Evolutionary conservation across 2,329 filamentous ascomycete genomes (phyloP).

Genomic region (Neofusicoccum kwambonambiense): DNA sequence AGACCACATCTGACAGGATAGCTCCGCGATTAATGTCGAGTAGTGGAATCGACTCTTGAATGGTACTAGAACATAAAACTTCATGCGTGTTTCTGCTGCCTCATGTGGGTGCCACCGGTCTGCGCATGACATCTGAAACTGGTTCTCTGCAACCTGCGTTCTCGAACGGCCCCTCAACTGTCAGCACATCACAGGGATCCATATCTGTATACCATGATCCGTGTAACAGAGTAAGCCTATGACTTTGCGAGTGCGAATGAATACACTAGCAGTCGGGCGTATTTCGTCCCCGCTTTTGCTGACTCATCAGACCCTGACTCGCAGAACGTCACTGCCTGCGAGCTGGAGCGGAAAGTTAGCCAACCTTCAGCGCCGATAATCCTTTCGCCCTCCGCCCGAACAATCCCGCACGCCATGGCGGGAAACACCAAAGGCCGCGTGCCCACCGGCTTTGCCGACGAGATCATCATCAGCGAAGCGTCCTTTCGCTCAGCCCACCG

Average conservation of each 20-base stretch:
- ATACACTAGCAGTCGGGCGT: too few species aligned
- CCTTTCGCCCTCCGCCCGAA: conserved; percentile 20
- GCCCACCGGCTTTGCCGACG: conserved; percentile 78
- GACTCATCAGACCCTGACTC: conserved; percentile 8
- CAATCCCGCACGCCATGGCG: conserved; percentile 3
- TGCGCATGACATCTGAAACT: background rate
- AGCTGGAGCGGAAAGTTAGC: conserved; percentile 2
- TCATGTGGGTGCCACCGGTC: background rate
- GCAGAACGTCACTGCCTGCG: conserved; percentile 4
- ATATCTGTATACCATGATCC: too few species aligned
- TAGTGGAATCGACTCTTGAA: background rate
- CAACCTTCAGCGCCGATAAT: background rate
- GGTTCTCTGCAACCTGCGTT: too few species aligned
- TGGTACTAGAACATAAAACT: background rate
- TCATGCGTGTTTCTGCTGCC: background rate
- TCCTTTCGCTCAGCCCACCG: conserved; percentile 87
- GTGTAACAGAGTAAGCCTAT: too few species aligned
- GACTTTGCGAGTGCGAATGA: too few species aligned
- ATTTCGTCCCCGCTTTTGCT: background rate
- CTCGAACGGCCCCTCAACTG: too few species aligned
- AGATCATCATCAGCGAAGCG: conserved; percentile 85
- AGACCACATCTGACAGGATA: background rate
- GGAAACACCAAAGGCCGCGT: conserved; percentile 39
- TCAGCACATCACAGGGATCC: too few species aligned
- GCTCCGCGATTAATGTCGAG: conserved; percentile 6